phyloP scores from a whole-genome alignment of 495 filamentous ascomycete genomes.

The Penicillium cinerascens region DNA sequence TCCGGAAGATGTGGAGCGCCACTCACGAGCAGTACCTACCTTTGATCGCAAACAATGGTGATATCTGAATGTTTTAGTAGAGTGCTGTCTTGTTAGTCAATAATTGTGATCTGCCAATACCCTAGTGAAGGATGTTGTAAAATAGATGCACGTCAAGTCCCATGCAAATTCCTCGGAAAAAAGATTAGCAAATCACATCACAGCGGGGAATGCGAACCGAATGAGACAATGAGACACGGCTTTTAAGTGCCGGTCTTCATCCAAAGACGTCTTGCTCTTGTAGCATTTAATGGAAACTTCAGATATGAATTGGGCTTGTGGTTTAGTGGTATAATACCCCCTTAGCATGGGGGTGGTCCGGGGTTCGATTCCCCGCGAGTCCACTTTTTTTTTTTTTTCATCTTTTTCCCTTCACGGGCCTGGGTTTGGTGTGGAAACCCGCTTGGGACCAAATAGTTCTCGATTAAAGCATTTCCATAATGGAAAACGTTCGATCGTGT shows the following conservation, averaged over 20 bases:
- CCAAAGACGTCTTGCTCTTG: neutral
- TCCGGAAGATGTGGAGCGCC: neutral
- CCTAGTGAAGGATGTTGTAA: neutral
- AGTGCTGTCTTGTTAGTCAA: neutral
- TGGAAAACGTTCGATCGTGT: neutral
- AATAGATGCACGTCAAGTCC: neutral
- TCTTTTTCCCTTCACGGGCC: no score
- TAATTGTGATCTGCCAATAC: neutral
- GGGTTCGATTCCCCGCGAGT: slow-evolving; percentile 55
- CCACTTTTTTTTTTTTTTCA: slow-evolving; percentile 24
- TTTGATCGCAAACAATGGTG: neutral
- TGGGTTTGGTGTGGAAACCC: neutral
- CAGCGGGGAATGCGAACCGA: neutral
- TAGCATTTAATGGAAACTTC: neutral
- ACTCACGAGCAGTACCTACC: neutral
- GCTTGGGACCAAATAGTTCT: neutral
- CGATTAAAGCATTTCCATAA: neutral
- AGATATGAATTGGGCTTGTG: slow-evolving; percentile 27
- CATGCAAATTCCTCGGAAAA: neutral
- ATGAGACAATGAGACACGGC: no score
- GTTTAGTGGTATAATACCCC: slow-evolving; percentile 44
- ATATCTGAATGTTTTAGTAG: no score
- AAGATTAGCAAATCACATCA: neutral
- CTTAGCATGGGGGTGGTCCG: slow-evolving; percentile 51
- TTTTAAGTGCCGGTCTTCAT: neutral